Percentiles rank a stretch among this genome's conserved stretches.
phyloP scores from a whole-genome alignment of 371 early-diverging fungal species.

The Mucor saturninus region DNA sequence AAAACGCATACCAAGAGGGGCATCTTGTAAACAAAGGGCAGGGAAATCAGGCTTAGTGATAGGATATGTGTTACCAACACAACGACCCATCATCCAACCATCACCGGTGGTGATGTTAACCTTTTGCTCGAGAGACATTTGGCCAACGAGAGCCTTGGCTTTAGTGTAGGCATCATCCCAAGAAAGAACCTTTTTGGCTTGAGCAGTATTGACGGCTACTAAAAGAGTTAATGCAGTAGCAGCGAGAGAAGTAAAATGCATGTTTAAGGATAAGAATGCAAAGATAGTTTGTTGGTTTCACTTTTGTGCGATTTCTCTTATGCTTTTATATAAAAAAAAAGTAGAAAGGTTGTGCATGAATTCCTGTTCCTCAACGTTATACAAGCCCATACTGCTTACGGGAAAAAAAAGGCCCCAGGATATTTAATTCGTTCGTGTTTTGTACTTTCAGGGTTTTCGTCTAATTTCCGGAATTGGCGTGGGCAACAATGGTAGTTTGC shows the following conservation, averaged over 20 bases:
- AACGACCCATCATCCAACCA: constrained; percentile 40
- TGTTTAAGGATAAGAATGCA: background rate
- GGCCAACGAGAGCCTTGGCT: constrained; percentile 32
- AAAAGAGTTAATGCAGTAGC: constrained; percentile 14
- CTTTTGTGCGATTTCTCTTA: too few relatives aligned
- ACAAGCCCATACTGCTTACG: too few relatives aligned
- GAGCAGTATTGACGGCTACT: background rate
- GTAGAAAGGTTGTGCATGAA: too few relatives aligned
- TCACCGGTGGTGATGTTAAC: constrained; percentile 52
- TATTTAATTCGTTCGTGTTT: too few relatives aligned
- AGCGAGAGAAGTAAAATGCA: constrained; percentile 25
- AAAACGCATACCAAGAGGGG: constrained; percentile 57
- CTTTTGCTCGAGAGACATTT: constrained; percentile 45
- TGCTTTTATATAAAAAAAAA: too few relatives aligned
- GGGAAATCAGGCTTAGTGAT: constrained; percentile 50
- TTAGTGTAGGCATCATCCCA: constrained; percentile 47
- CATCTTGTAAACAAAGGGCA: constrained; percentile 63
- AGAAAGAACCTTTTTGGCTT: constrained; percentile 6
- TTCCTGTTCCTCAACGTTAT: too few relatives aligned
- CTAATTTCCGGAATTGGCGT: too few relatives aligned
- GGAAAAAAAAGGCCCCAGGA: too few relatives aligned
- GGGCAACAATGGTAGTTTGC: too few relatives aligned
- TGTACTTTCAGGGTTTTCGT: too few relatives aligned
- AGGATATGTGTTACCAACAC: constrained; percentile 56
- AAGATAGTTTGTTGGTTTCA: too few relatives aligned